Evolutionary conservation across 345 rosid genomes (phyloP), one percentile per base, ranked within the genome.

Genomic region (Populus nigra): DNA sequence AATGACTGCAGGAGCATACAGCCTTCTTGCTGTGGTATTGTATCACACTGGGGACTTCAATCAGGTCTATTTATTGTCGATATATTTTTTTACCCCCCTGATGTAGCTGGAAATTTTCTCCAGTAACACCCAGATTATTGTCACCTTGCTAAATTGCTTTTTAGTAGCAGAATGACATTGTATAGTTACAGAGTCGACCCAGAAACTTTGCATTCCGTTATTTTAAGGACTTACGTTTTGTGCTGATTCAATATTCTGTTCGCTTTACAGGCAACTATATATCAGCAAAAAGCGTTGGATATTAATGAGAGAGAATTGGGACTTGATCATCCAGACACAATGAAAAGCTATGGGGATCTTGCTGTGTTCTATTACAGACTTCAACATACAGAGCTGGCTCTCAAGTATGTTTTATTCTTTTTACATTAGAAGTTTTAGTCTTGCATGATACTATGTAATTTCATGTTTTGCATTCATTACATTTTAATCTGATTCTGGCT

Each of bases 301-400:
- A 96, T 96, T 87, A 96, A 96, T 80, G 99, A 96, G 87, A 91
- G 99, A 87, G 99, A 96, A 82, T 86, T 96, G 41, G 99, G 99
- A 80, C 94, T 96, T 74, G 99, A 96, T 82, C 99, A 96, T 82
- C 97, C 99, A 65, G 99, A 96, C 88, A 96, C 99, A 23, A 93
- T 96, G 99, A 96, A 96, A 86, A 96, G 99, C 83, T 96, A 96
- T 69, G 99, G 99, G 76, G 99, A 96, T 89, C 99, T 96, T 84
- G 99, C 99, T 73, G 99, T 96, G 74, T 96, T 96, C 82, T 96
- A 96, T 85, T 96, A 96, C 88, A 88, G 99, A 86, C 99, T 96
- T 79, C 99, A 96, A 80, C 97, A 96, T 67, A 96, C 98, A 36
- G 99, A 93, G 87, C 82, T 96, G 73, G 98, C 99, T 86, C 97